Evolutionary conservation across 1,284 basidiomycete genomes (phyloP).

Genomic region (Phylloporus gajari): DNA sequence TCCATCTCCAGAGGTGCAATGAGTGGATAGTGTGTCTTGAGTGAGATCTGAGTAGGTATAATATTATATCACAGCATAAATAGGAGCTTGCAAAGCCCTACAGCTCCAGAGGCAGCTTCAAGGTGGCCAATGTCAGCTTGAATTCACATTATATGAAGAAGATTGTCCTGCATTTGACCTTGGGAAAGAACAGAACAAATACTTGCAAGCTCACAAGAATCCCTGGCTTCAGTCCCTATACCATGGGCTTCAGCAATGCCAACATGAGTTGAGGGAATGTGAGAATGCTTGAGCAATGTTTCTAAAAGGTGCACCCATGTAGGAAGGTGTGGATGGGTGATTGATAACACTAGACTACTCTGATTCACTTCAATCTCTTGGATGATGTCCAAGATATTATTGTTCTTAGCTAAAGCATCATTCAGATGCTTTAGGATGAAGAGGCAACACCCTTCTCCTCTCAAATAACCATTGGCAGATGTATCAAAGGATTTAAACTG

Average conservation of each 20-base stretch:
- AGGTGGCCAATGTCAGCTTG: conserved; percentile 80
- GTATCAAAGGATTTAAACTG: conserved; percentile 79
- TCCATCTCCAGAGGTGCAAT: conserved; percentile 62
- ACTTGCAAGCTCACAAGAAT: conserved; percentile 70
- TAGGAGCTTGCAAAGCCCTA: conserved; percentile 74
- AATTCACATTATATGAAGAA: conserved; percentile 71
- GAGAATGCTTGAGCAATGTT: conserved; percentile 58
- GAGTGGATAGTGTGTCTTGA: conserved; percentile 65
- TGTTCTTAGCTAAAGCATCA: conserved; percentile 71
- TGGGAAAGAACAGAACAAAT: conserved; percentile 66
- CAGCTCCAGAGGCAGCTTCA: conserved; percentile 78
- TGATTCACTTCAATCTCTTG: conserved; percentile 77
- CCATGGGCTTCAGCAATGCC: conserved; percentile 78
- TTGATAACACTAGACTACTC: conserved; percentile 69
- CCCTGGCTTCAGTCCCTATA: conserved; percentile 76
- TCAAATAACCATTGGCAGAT: conserved; percentile 76
- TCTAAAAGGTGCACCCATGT: conserved; percentile 67
- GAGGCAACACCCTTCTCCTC: conserved; percentile 76
- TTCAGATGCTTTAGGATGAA: conserved; percentile 77
- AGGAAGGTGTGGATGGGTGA: conserved; percentile 74
- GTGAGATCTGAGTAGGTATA: conserved; percentile 71
- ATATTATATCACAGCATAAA: conserved; percentile 68
- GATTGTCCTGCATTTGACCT: conserved; percentile 54
- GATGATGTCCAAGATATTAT: conserved; percentile 74
- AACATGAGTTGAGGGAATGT: conserved; percentile 58